Evolutionary conservation across 495 filamentous ascomycete species (phyloP), one percentile per base, ranked within the genome.

Genomic region (Aspergillus kassunensis): DNA sequence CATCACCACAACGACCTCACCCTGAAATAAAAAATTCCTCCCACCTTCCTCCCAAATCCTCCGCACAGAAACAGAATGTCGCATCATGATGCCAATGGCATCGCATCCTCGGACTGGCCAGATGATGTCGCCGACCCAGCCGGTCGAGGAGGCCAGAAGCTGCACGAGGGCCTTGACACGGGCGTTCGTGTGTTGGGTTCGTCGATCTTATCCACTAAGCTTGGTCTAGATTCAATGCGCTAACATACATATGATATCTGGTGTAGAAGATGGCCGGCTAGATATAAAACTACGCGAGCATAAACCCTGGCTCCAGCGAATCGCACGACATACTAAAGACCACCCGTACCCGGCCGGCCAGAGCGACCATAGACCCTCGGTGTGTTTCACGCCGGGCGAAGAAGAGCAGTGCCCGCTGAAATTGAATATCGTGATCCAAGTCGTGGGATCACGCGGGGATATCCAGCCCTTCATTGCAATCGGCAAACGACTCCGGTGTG

Each of bases 391-490:
- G 15, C 66, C 85, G 1, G 81, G 81, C 35, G 83, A 81, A 36
- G 65, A 68, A 51, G 78, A 81, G 0, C 72, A n/a, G 10, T 33
- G 67, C n/a, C 80, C 80, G 8, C 59, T 78, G 25, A 54, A 61
- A 15, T 67, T 89, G 34, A 90, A 91, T 64, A 79, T 90, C 45
- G 87, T 90, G 27, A 89, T 91, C 57, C 87, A 89, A 61, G 83
- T 91, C 8, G 83, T 91, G 33, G 89, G 87, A 12, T 86, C 83
- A 2, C 80, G 87, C 19, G 88, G 87, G n/a, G 87, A 90, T 59
- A 84, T 87, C 0, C 87, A 91, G 62, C 86, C 87, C 4, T 91
- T 90, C 53, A 64, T 91, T 30, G 80, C 84, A 10, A 64, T 89
- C 6, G 87, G 85, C 0, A 80, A 81, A 61, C 71, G 76, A 0